These are phyloP conservation scores for Lizonia empirigonia DNA, from an alignment of 2,329 filamentous ascomycete genomes.

Conservation along the genomic window DNA sequence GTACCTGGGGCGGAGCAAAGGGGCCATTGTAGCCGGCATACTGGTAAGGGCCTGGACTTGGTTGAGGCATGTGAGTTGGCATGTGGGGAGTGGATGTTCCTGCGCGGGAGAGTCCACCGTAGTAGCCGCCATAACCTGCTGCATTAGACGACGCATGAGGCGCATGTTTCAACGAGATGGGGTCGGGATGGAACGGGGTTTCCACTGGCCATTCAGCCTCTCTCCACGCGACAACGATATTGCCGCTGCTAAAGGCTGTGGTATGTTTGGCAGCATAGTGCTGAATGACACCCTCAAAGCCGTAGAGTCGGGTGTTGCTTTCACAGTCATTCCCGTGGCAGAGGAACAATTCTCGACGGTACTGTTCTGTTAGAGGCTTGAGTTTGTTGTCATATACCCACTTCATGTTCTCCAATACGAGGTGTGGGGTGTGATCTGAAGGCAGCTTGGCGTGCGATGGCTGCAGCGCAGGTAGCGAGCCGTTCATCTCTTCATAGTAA, in stretches of 20 bases:
- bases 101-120: conserved; percentile 47
- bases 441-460: conserved; percentile 3
- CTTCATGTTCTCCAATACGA: conserved; percentile 85
- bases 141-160: conserved; percentile 39
- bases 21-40: conserved; percentile 45
- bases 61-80: conserved; percentile 42
- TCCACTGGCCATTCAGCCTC: conserved; percentile 77
- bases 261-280: conserved; percentile 87
- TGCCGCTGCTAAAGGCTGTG: conserved; percentile 69
- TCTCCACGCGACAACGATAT: conserved; percentile 75
- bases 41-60: conserved; percentile 46
- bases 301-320: conserved; percentile 68
- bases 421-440: conserved; percentile 56
- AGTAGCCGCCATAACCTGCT: conserved; percentile 38
- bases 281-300: conserved; percentile 79
- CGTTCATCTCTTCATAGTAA: conserved; percentile 70
- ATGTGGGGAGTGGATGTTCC: conserved; percentile 46
- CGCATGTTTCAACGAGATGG: conserved; percentile 52
- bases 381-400: conserved; percentile 82
- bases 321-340: conserved; percentile 70
- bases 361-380: conserved; percentile 68
- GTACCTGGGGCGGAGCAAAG: conserved; percentile 44
- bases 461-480: conserved; percentile 51
- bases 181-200: conserved; percentile 72
- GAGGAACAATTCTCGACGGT: conserved; percentile 74